Evolutionary conservation across 2,329 filamentous ascomycete species (phyloP), one percentile per base, ranked within the genome.

Genomic region (Fusarium transvaalense): DNA sequence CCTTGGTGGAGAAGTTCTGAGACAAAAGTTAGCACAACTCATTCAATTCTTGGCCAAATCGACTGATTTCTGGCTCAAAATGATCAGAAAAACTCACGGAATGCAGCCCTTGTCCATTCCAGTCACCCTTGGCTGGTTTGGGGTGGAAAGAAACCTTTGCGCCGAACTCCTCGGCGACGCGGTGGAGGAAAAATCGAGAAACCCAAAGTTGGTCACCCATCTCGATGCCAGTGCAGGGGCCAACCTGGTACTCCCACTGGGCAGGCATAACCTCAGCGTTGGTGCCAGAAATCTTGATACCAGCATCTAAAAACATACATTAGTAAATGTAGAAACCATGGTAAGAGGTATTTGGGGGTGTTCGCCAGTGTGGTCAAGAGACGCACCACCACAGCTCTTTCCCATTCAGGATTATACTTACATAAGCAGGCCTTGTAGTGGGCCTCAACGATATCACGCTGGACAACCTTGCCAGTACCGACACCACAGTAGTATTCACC

Each of bases 241-340:
- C 95, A 76, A 97, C 92, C 81, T 97, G 95, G 89, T 93, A 97
- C 82, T 98, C 95, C 95, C 95, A 98, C 83, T 97, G 95, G 64
- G 92, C 94, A 69, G 94, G 92, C 92, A 97, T 97, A 78, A 99
- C 96, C 88, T 99, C 96, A 72, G 96, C 96, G 82, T 99, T 99
- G 85, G 96, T 98, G 78, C 96, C 96, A 27, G 94, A 97, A 82
- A 99, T 98, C 81, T 94, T 90, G 83, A 99, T 87, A 64, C 92
- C 91, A 64, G 95, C 89, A 81, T 93, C 78, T 78, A 7, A 8
- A 0, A 7, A 3, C 4, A 6, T 23, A 29, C 10, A 14, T 61
- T 50, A 60, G 57, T 37, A 38, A 13, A 3, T 6, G n/a, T 19
- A n/a, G n/a, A 6, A n/a, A n/a, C 27, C 6, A 29, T 35, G n/a